Base-by-base conservation (phyloP, 306 rosid species). In the Sphenostylis stenocarpa region DNA sequence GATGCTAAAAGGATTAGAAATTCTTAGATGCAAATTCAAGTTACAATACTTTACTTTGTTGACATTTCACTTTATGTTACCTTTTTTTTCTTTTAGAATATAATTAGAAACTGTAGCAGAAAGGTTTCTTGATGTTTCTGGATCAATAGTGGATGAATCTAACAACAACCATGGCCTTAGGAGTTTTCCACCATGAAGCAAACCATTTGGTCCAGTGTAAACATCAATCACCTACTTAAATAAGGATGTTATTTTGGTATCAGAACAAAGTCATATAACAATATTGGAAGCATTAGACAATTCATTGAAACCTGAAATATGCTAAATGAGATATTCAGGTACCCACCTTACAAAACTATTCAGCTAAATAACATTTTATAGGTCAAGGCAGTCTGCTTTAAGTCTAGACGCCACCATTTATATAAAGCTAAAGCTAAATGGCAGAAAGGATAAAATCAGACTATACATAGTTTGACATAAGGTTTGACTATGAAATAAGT, bases 61-160 rank as follows among this genome's bases (percentile, higher is more conserved):
- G 45, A 44, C 56, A 70, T 48, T 75, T 74, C 76, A 70, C 28
- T 73, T 60, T 23, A 62, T 28, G 43, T 52, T 88, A 93, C 97
- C 98, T 87, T 81, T 87, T 71, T 84, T 83, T 73, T 82, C 86
- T 90, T 87, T 89, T 80, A 92, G 78, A 79, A 31, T 82, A 83
- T 86, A 85, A 75, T 82, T 80, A 68, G 97, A 90, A 49, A 95
- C 58, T 44, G 85, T 77, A 5, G 74, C 77, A 67, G 96, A 90
- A 81, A 95, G 93, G 62, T 84, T 88, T 87, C 96, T 86, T 0
- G 97, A 92, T 62, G 96, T 89, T 82, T 86, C 93, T 43, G 98
- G 97, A 88, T 95, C 98, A 67, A 92, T 89, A 70, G 97, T 86
- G 56, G 98, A 95, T 26, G 98, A 90, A 82, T 95, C 97, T 86